Percentiles rank a stretch among this genome's conserved stretches.
Evolutionary conservation across 352 stramenopile genomes (phyloP).

Genomic region (Pythium utonaiense): DNA sequence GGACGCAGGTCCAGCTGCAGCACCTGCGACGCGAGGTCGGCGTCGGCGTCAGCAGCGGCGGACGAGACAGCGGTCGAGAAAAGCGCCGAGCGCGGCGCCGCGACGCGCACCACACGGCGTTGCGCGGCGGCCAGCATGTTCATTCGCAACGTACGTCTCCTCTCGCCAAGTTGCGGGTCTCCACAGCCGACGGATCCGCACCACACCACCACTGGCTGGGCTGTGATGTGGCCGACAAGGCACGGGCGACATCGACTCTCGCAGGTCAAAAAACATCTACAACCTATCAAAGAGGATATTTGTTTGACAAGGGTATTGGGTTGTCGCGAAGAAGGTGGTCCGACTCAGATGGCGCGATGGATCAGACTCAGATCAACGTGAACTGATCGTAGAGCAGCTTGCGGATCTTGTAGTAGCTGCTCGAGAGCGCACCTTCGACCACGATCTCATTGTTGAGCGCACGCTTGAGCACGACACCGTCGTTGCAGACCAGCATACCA

Average conservation of each 20-base stretch:
- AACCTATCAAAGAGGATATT: background rate
- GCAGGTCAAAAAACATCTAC: constrained; percentile 1
- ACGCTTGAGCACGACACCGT: constrained; percentile 84
- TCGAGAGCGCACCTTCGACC: constrained; percentile 78
- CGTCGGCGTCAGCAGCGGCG: background rate
- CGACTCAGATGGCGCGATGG: background rate
- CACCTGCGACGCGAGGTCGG: constrained; percentile 20
- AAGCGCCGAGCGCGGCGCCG: constrained; percentile 25
- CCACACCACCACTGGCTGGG: constrained; percentile 21
- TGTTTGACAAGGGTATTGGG: constrained; percentile 11
- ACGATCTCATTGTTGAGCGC: constrained; percentile 87
- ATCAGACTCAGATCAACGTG: constrained; percentile 66
- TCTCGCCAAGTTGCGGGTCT: constrained; percentile 3
- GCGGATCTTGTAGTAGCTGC: constrained; percentile 86
- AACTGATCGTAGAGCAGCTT: constrained; percentile 87
- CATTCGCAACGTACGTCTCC: background rate
- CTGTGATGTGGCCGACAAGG: constrained; percentile 25
- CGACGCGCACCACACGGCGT: constrained; percentile 30
- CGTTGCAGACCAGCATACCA: constrained; percentile 87
- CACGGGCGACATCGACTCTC: constrained; percentile 8
- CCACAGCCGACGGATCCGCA: constrained; percentile 1
- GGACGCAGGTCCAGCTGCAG: constrained; percentile 63
- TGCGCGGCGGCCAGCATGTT: constrained; percentile 31
- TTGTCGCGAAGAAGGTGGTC: background rate
- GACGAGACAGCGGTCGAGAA: constrained; percentile 36